Conservation (phyloP, 2,329 filamentous ascomycete species). For the Beauveria sp. region DNA sequence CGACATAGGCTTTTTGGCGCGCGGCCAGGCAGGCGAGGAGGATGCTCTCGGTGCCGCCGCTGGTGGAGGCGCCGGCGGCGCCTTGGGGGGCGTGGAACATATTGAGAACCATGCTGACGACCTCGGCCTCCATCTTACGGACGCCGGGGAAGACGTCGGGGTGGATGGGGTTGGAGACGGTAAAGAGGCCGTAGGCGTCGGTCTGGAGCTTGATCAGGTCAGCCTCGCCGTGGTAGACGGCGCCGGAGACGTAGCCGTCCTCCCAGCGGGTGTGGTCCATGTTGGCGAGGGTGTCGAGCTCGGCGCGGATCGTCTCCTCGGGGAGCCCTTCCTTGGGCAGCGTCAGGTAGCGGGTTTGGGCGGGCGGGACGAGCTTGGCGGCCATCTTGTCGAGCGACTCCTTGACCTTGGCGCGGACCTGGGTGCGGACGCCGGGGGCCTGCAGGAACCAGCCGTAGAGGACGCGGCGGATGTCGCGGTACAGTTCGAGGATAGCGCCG, state of each 20-base stretch:
- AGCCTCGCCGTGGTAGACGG: constrained; percentile 90
- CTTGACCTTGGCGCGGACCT: constrained; percentile 77
- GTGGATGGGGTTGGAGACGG: constrained; percentile 92
- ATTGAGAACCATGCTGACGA: constrained; percentile 88
- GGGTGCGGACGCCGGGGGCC: constrained; percentile 75
- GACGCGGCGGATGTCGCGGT: constrained; percentile 61
- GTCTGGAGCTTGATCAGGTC: constrained; percentile 77
- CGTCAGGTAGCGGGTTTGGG: constrained; percentile 62
- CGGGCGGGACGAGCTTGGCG: constrained; percentile 70
- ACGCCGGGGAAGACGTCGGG: constrained; percentile 97
- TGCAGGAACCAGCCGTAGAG: constrained; percentile 81
- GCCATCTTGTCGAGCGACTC: constrained; percentile 76
- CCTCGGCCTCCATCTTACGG: constrained; percentile 97
- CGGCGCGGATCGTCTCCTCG: constrained; percentile 68
- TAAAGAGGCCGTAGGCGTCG: constrained; percentile 89
- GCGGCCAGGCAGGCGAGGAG: constrained; percentile 90
- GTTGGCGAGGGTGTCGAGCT: constrained; percentile 68
- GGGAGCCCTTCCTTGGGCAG: constrained; percentile 81
- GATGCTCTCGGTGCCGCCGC: constrained; percentile 92
- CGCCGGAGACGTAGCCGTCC: constrained; percentile 87
- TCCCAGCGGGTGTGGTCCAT: constrained; percentile 98
- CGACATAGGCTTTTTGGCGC: constrained; percentile 77
- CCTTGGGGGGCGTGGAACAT: constrained; percentile 86
- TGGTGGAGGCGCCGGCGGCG: constrained; percentile 81
- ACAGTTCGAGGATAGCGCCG: constrained; percentile 69